phyloP scores from a whole-genome alignment of 2,329 filamentous ascomycete species.

The Alternaria brassicicola region DNA sequence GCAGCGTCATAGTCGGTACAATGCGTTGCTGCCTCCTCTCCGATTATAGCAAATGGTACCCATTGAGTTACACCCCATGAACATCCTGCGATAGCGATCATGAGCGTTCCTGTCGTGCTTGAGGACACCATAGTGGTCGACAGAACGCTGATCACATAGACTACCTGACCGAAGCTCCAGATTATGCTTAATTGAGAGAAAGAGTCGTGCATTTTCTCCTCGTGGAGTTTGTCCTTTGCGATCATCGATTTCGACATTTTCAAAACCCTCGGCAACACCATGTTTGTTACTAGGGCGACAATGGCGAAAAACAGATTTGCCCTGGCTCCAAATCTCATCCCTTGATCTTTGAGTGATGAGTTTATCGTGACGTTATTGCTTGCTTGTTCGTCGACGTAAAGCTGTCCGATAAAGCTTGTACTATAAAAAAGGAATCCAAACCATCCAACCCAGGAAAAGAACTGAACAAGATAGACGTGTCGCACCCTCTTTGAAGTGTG shows the following conservation, averaged over 20 bases:
- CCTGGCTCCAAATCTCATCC: slow-evolving; percentile 7
- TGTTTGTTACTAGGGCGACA: slow-evolving; percentile 10
- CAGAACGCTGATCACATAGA: neutral
- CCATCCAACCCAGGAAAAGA: slow-evolving; percentile 53
- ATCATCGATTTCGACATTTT: neutral
- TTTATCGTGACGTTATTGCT: neutral
- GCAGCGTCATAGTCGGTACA: neutral
- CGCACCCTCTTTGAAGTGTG: slow-evolving; percentile 6
- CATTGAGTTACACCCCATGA: neutral
- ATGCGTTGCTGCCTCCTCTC: neutral
- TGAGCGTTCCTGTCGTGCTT: neutral
- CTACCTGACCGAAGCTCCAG: neutral
- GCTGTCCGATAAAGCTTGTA: slow-evolving; percentile 13
- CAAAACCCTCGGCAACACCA: neutral
- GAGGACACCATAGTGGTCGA: neutral
- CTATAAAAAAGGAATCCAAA: slow-evolving; percentile 47
- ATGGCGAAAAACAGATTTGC: slow-evolving; percentile 13
- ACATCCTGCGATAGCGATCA: neutral
- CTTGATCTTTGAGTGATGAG: slow-evolving; percentile 1
- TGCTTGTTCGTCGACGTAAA: slow-evolving; percentile 10
- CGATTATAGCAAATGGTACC: neutral
- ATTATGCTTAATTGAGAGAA: neutral
- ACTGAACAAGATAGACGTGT: slow-evolving; percentile 65
- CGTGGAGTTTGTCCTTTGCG: neutral
- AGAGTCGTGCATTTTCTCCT: fast-evolving